phyloP scores from a whole-genome alignment of 768 basidiomycete genomes.

The Mycena epipterygia region DNA sequence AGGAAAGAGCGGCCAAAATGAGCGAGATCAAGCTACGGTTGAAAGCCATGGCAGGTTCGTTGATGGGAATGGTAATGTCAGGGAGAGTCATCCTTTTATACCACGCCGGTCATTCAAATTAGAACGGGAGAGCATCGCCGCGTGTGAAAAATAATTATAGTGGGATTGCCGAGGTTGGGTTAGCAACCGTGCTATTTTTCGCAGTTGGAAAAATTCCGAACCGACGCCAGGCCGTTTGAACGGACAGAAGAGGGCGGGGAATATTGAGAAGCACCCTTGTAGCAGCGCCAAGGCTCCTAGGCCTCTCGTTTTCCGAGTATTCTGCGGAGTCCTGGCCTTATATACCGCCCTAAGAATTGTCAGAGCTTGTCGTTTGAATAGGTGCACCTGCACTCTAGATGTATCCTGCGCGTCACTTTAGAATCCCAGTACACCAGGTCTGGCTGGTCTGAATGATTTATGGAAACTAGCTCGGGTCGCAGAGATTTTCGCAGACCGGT shows the following conservation, averaged over 20 bases:
- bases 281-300: constrained; percentile 14
- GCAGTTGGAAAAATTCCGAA: constrained; percentile 14
- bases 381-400: constrained; percentile 21
- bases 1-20: constrained; percentile 22
- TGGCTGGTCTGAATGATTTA: constrained; percentile 16
- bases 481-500: constrained; percentile 11
- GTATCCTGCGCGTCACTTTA: constrained; percentile 16
- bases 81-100: constrained; percentile 4
- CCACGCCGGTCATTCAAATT: constrained; percentile 19
- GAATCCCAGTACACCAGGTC: constrained; percentile 17
- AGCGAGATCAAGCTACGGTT: constrained; percentile 20
- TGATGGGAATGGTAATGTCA: constrained; percentile 21
- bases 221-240: constrained; percentile 17
- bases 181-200: constrained; percentile 17
- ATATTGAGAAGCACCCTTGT: constrained; percentile 14
- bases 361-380: constrained; percentile 19
- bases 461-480: constrained; percentile 19
- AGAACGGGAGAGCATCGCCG: constrained; percentile 19
- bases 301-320: constrained; percentile 13
- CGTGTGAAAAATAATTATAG: constrained; percentile 17
- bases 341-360: constrained; percentile 18
- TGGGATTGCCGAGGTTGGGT: constrained; percentile 18
- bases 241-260: constrained; percentile 18
- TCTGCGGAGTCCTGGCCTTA: constrained; percentile 11
- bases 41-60: constrained; percentile 19